A percentile compares a stretch with the other conserved stretches of the same genome.
Evolutionary conservation across 2,329 filamentous ascomycete species (phyloP).

Genomic region (Exophiala oligosperma): DNA sequence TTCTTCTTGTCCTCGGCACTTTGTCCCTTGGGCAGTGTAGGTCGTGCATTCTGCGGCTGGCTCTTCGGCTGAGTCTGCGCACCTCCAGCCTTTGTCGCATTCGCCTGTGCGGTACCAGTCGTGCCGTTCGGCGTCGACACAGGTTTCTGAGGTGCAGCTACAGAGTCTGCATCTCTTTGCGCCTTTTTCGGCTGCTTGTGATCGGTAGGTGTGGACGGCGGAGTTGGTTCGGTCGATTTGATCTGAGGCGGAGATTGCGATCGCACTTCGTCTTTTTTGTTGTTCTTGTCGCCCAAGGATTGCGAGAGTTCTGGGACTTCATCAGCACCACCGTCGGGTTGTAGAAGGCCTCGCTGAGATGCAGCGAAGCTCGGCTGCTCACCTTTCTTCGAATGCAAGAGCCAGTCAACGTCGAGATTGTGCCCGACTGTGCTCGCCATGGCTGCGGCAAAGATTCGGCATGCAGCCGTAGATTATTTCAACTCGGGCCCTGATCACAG

Average conservation of each 20-base stretch:
- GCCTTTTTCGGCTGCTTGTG: constrained; percentile 24
- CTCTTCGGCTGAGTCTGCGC: not conserved
- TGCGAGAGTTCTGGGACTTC: constrained; percentile 16
- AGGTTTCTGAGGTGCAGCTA: constrained; percentile 5
- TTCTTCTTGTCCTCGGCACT: constrained; percentile 21
- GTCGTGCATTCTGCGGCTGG: constrained; percentile 6
- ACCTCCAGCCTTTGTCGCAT: constrained; percentile 4
- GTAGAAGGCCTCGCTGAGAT: not conserved
- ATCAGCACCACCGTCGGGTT: not conserved
- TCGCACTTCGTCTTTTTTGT: constrained; percentile 17
- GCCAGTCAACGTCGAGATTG: constrained; percentile 86
- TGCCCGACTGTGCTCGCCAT: constrained; percentile 57
- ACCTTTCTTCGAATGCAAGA: constrained; percentile 84
- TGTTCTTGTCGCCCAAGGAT: constrained; percentile 29
- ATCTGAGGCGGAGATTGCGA: constrained; percentile 23
- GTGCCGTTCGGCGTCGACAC: constrained; percentile 13
- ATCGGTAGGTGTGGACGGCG: constrained; percentile 12
- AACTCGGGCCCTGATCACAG: not conserved
- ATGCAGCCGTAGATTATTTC: not conserved
- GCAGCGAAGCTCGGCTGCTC: constrained; percentile 60
- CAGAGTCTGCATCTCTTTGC: constrained; percentile 12
- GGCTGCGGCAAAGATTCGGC: not conserved
- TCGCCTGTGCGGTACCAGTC: constrained; percentile 5
- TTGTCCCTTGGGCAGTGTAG: constrained; percentile 13
- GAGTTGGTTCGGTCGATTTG: constrained; percentile 22